A percentile compares a stretch with the other conserved stretches of the same genome.
phyloP scores from a whole-genome alignment of 169 alveolate genomes.

The Perkinsus olseni region DNA sequence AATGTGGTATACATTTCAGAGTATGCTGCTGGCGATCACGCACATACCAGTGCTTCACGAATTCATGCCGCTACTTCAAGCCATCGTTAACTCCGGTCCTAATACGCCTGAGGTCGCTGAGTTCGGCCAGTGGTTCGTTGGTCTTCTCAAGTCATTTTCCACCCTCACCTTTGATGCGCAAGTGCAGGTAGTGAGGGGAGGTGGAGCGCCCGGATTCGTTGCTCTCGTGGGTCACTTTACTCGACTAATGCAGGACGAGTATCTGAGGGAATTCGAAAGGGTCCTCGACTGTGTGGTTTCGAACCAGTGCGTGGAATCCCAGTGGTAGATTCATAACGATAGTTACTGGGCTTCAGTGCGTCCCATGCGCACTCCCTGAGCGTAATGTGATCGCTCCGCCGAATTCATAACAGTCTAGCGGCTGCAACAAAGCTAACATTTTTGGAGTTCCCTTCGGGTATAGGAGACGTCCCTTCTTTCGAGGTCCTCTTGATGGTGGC shows the following conservation, averaged over 20 bases:
- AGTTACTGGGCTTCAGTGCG: background rate
- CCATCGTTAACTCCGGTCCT: background rate
- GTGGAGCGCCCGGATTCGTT: too few relatives aligned
- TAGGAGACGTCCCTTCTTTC: background rate
- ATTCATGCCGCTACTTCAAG: background rate
- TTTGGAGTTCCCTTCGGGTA: too few relatives aligned
- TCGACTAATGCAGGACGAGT: too few relatives aligned
- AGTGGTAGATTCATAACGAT: background rate
- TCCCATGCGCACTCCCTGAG: too few relatives aligned
- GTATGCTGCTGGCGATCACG: background rate
- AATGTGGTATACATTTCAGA: background rate
- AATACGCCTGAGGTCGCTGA: background rate
- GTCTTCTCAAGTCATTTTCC: background rate
- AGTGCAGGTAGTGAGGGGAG: background rate
- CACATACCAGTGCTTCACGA: background rate
- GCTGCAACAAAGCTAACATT: too few relatives aligned
- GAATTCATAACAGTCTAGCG: too few relatives aligned
- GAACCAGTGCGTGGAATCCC: background rate
- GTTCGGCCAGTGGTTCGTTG: background rate
- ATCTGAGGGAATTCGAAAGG: too few relatives aligned
- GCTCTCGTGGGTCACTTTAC: too few relatives aligned
- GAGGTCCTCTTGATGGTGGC: background rate
- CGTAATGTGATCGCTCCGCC: too few relatives aligned
- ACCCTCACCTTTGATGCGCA: background rate
- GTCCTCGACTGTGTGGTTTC: too few relatives aligned